These are phyloP conservation scores for Talaromyces sp. DNA, from an alignment of 2,329 filamentous ascomycete genomes.

Conservation along the genomic window DNA sequence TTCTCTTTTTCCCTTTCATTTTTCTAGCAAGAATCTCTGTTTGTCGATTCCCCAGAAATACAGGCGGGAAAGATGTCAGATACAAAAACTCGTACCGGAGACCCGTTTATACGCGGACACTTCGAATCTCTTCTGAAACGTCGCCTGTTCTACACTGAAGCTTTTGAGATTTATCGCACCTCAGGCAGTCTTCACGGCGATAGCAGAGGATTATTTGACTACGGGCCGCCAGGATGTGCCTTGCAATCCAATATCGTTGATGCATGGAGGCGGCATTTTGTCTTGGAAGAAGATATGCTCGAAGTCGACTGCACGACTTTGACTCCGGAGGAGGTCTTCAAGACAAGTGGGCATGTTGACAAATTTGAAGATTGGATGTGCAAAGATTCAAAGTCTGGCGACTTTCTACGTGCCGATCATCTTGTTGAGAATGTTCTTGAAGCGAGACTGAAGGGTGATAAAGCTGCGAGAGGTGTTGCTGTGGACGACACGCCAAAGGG, in stretches of 20 bases:
- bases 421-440: slow-evolving; percentile 92
- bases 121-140: slow-evolving; percentile 83
- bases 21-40: not conserved
- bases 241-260: slow-evolving; percentile 85
- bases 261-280: slow-evolving; percentile 86
- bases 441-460: slow-evolving; percentile 78
- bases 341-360: slow-evolving; percentile 93
- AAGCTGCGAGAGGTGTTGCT: slow-evolving; percentile 69
- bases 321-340: slow-evolving; percentile 86
- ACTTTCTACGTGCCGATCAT: slow-evolving; percentile 93
- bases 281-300: slow-evolving; percentile 89
- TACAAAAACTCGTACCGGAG: slow-evolving; percentile 55
- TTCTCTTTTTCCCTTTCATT: too few relatives aligned
- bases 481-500: slow-evolving; percentile 49
- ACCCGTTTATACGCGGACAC: slow-evolving; percentile 73
- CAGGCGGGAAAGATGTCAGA: not conserved
- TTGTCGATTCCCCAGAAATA: not conserved
- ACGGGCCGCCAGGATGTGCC: slow-evolving; percentile 80
- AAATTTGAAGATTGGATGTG: slow-evolving; percentile 99
- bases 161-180: slow-evolving; percentile 80
- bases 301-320: slow-evolving; percentile 91
- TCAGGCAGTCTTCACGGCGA: slow-evolving; percentile 46
- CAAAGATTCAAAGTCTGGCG: slow-evolving; percentile 94
- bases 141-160: slow-evolving; percentile 88
- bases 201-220: slow-evolving; percentile 84